A percentile compares a stretch with the other conserved stretches of the same genome.
Conservation (phyloP, 2,329 filamentous ascomycete species). For the Cladosporium cucumerinum region DNA sequence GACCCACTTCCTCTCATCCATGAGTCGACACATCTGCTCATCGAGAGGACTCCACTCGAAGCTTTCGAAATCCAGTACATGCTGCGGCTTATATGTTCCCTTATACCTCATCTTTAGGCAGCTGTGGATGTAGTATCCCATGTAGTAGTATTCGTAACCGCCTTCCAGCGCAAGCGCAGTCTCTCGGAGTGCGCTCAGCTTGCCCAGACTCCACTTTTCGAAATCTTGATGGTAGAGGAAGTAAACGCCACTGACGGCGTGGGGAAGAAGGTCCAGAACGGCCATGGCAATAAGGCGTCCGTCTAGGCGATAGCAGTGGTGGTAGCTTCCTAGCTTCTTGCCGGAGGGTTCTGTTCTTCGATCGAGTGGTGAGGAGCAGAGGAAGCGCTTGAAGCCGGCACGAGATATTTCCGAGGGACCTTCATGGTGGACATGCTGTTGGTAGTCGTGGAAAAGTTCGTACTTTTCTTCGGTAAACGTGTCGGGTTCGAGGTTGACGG, state of each 20-base stretch:
- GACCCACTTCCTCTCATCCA: conserved; percentile 57
- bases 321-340: conserved; percentile 65
- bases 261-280: conserved; percentile 71
- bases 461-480: conserved; percentile 74
- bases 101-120: conserved; percentile 86
- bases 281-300: conserved; percentile 72
- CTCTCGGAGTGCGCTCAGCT: conserved; percentile 71
- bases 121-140: conserved; percentile 78
- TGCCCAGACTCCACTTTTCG: conserved; percentile 67
- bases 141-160: conserved; percentile 75
- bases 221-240: conserved; percentile 77
- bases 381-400: conserved; percentile 65
- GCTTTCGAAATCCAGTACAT: conserved; percentile 63
- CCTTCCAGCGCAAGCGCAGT: conserved; percentile 66
- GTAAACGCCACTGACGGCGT: conserved; percentile 77
- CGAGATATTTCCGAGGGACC: conserved; percentile 56
- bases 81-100: conserved; percentile 71
- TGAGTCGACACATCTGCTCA: conserved; percentile 34
- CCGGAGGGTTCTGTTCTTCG: conserved; percentile 50
- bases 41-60: conserved; percentile 33
- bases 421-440: conserved; percentile 69
- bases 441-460: conserved; percentile 69
- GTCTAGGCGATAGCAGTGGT: conserved; percentile 78
- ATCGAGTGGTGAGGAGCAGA: conserved; percentile 67
- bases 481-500: conserved; percentile 67